These are phyloP conservation scores for Lyophyllum semitale DNA, from an alignment of 768 basidiomycete genomes.

Conservation along the genomic window DNA sequence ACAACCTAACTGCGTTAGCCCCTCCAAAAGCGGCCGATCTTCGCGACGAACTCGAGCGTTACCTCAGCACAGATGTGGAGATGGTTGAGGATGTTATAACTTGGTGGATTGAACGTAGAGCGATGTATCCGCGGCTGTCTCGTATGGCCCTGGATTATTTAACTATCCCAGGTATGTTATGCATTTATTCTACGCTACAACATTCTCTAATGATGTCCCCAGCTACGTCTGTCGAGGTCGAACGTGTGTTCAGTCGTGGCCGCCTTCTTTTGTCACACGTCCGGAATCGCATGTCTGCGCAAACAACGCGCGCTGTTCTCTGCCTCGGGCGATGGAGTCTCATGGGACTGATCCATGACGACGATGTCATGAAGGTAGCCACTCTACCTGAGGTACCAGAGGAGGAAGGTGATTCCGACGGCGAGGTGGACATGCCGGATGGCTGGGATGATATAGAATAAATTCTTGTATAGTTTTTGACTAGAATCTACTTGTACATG, in stretches of 20 bases:
- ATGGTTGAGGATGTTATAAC: conserved; percentile 18
- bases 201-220: no score
- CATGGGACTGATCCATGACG: conserved; percentile 13
- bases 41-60: conserved; percentile 28
- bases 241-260: conserved; percentile 9
- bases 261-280: conserved; percentile 7
- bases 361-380: conserved; percentile 10
- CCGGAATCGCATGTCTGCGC: not conserved
- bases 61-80: conserved; percentile 28
- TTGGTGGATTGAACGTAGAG: conserved; percentile 29
- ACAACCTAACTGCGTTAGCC: not conserved
- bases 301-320: conserved; percentile 1
- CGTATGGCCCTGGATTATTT: conserved; percentile 33
- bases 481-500: not conserved
- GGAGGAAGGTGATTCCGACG: conserved; percentile 5
- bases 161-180: conserved; percentile 22
- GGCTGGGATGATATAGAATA: no score
- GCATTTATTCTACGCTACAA: no score
- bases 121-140: conserved; percentile 26
- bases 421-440: not conserved
- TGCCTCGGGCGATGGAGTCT: conserved; percentile 24
- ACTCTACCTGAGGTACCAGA: conserved; percentile 3
- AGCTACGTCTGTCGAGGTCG: conserved; percentile 12
- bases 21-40: not conserved
- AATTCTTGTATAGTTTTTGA: no score